Base-by-base conservation (phyloP, 257 asterid genomes). In the Fraxinus cuspidata region DNA sequence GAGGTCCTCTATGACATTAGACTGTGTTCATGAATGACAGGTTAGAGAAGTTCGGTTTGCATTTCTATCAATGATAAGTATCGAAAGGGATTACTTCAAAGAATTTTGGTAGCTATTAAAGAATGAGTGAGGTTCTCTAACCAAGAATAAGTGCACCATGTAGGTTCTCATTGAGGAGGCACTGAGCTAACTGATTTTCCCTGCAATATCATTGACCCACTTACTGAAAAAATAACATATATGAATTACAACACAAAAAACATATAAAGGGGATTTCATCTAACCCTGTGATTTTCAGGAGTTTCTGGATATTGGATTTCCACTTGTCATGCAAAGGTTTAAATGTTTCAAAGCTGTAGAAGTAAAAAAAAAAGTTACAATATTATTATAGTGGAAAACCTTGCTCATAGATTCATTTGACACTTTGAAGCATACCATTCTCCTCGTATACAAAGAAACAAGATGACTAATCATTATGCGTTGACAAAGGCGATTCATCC, bases 281-380 rank as follows among this genome's bases (percentile, higher is more conserved):
- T 69, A 74, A 93, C 99, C 97, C 96, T 25, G 77, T 80, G 18
- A 82, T 88, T 85, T 88, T 89, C 84, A 95, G 81, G 84, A 91
- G 97, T 78, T 84, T 86, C n/a, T 63, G 73, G 42, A 83, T 78
- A 29, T 90, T 88, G 81, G 86, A 85, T 83, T 85, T 93, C 98
- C 99, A 95, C 90, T 85, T 91, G 77, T 91, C 98, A 68, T 89
- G 97, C 96, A 95, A 87, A 29, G 96, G 94, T 81, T 84, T 88
- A 74, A 89, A 95, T 60, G 72, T 75, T 73, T 93, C 93, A 82
- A 79, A 93, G 67, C 98, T 95, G 94, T 69, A 81, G 77, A 71
- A 7, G 72, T 35, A 77, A 74, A 37, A 51, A 71, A 67, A 77
- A 78, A 23, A 32, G 23, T 70, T 15, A 18, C 29, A 49, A 74